Conservation (phyloP, 495 filamentous ascomycete genomes). For the Stereocaulon alpinum region DNA sequence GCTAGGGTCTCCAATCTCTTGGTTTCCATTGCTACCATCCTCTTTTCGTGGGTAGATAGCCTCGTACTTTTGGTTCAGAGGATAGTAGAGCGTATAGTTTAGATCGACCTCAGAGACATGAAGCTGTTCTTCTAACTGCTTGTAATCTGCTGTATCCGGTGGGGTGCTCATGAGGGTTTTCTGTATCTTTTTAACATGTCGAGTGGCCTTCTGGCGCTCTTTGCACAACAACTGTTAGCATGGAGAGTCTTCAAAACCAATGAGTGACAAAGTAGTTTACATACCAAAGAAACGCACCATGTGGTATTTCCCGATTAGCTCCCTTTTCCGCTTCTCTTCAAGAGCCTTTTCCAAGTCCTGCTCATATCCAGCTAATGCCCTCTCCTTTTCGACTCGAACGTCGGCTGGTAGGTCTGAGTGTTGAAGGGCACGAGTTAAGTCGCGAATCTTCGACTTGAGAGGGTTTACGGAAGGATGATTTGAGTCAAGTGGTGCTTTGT, state of each 20-base stretch:
- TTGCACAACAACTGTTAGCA: slow-evolving; percentile 25
- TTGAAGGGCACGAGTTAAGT: slow-evolving; percentile 52
- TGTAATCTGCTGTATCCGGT: slow-evolving; percentile 27
- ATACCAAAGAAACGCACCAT: slow-evolving; percentile 86
- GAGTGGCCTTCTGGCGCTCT: slow-evolving; percentile 74
- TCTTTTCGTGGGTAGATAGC: slow-evolving; percentile 49
- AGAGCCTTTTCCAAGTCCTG: slow-evolving; percentile 51
- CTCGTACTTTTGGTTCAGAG: slow-evolving; percentile 68
- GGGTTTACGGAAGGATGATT: slow-evolving; percentile 17
- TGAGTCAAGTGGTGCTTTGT: slow-evolving; percentile 4
- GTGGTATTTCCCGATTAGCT: slow-evolving; percentile 81
- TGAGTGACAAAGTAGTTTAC: slow-evolving; percentile 12
- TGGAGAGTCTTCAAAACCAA: no score
- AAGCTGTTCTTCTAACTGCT: slow-evolving; percentile 45
- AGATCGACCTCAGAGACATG: slow-evolving; percentile 68
- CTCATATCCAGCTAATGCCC: slow-evolving; percentile 66
- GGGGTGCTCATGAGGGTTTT: slow-evolving; percentile 34
- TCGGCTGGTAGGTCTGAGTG: slow-evolving; percentile 59
- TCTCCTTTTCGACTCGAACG: slow-evolving; percentile 64
- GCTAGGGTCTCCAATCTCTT: slow-evolving; percentile 17
- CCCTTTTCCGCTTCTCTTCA: slow-evolving; percentile 49
- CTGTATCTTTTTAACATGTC: slow-evolving; percentile 53
- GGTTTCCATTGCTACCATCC: slow-evolving; percentile 12
- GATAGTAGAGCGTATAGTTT: slow-evolving; percentile 78
- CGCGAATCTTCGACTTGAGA: slow-evolving; percentile 34